Evolutionary conservation across 352 stramenopile species (phyloP), one percentile per base, ranked within the genome.

Genomic region (Phytophthora megakarya): DNA sequence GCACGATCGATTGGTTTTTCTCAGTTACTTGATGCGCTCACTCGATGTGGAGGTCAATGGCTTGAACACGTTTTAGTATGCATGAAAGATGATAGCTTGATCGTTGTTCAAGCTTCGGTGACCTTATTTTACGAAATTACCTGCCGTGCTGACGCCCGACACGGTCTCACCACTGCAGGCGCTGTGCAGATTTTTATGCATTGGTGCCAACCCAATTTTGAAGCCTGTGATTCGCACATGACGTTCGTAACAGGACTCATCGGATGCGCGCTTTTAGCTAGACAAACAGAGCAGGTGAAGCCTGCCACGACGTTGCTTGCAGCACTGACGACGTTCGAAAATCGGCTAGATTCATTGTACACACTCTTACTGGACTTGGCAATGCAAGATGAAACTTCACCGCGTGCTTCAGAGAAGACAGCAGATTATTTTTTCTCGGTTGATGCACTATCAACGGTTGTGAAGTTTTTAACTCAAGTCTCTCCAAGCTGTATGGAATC

Each of bases 121-220:
- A 72, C 74, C 6, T 51, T 92, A 16, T 89, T 88, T 59, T 78
- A 84, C 45, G 80, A 88, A 30, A 69, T 92, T 16, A 90, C 74
- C 3, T 70, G 72, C 12, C 73, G 64, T 16, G 33, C 68, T 5
- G 79, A 94, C 33, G 85, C 76, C 0, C 76, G 85, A 16, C 67
- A 78, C 10, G 83, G 76, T 3, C 73, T 94, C 30, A 90, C 81
- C 13, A 86, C 78, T 3, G 85, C 80, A 11, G 85, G 85, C 8
- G 80, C 83, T 12, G 61, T 84, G 6, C 59, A 75, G 9, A 59
- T 84, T 15, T 69, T 92, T 18, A 39, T 87, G 23, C 47, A 67
- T 13, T 87, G 75, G 75, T 87, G 75, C 35, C 39, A 50, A 56
- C 54, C 56, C 21, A 65, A 7, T 33, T 38, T 75, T 26, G 43